Conservation (phyloP, 345 rosid species). For the Euphorbia tirucalli region DNA sequence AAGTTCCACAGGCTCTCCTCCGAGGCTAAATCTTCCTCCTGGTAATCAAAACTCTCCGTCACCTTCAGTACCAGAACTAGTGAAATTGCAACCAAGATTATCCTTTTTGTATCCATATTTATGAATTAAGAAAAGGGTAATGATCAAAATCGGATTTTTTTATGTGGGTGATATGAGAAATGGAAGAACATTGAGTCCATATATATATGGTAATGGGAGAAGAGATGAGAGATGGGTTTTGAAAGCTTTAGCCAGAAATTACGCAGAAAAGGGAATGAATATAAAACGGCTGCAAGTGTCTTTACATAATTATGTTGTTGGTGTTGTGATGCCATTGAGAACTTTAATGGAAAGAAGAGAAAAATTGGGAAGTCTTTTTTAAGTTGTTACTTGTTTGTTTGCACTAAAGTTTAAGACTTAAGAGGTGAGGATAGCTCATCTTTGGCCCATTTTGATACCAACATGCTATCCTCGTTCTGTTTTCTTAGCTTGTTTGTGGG, state of each 20-base stretch:
- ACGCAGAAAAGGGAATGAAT: constrained; percentile 7
- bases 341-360: not conserved
- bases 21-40: constrained; percentile 20
- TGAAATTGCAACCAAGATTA: constrained; percentile 11
- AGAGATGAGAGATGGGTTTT: not conserved
- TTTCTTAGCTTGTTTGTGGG: constrained; percentile 11
- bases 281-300: not conserved
- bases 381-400: constrained; percentile 8
- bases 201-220: not conserved
- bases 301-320: too few relatives aligned
- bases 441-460: not conserved
- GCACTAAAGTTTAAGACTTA: not conserved
- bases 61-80: constrained; percentile 14
- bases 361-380: not conserved
- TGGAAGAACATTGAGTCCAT: not conserved
- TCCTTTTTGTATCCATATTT: constrained; percentile 9
- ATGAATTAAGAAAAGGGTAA: not conserved
- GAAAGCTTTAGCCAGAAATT: constrained; percentile 21
- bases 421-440: not conserved
- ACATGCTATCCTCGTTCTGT: constrained; percentile 24
- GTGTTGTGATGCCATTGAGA: too few relatives aligned
- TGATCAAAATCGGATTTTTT: not conserved
- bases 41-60: constrained; percentile 19
- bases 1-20: constrained; percentile 25
- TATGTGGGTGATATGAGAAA: constrained; percentile 2